These are phyloP conservation scores for Pseudotulostoma volvatum DNA, from an alignment of 495 filamentous ascomycete species.

Conservation along the genomic window DNA sequence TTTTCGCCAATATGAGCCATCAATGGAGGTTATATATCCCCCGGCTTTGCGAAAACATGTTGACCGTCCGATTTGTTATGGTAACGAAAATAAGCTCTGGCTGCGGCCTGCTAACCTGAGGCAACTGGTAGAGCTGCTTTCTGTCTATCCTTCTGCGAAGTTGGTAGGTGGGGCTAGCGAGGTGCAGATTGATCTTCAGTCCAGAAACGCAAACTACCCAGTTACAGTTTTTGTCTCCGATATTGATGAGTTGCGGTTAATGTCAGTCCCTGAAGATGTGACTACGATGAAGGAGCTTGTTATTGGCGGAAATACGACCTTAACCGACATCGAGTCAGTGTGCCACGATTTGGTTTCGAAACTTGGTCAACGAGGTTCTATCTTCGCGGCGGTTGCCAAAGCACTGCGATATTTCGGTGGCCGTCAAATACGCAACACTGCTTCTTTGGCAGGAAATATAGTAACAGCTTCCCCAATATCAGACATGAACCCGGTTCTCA, in stretches of 20 bases:
- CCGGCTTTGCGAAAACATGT: conserved; percentile 67
- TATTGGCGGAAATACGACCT: conserved; percentile 66
- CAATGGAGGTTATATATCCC: conserved; percentile 91
- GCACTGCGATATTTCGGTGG: conserved; percentile 72
- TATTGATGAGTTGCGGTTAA: conserved; percentile 71
- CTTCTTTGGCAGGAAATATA: conserved; percentile 90
- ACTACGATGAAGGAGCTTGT: conserved; percentile 18
- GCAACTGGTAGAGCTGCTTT: conserved; percentile 83
- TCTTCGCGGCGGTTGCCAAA: conserved; percentile 33
- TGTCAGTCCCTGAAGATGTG: conserved; percentile 50
- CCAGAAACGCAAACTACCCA: conserved; percentile 83
- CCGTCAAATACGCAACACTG: conserved; percentile 89
- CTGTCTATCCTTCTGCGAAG: conserved; percentile 69
- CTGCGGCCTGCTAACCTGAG: conserved; percentile 74
- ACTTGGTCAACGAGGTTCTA: conserved; percentile 61
- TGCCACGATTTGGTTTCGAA: conserved; percentile 61
- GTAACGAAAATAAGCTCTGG: conserved; percentile 91
- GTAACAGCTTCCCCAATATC: conserved; percentile 94
- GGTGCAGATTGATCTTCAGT: conserved; percentile 96
- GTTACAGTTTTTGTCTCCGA: conserved; percentile 86
- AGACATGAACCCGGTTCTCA: conserved; percentile 87
- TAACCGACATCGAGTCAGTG: conserved; percentile 40
- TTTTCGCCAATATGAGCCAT: conserved; percentile 87
- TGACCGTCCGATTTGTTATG: conserved; percentile 68
- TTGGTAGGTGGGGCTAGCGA: conserved; percentile 92